Conservation (phyloP, 2,329 filamentous ascomycete genomes). For the Fusarium scirpi region DNA sequence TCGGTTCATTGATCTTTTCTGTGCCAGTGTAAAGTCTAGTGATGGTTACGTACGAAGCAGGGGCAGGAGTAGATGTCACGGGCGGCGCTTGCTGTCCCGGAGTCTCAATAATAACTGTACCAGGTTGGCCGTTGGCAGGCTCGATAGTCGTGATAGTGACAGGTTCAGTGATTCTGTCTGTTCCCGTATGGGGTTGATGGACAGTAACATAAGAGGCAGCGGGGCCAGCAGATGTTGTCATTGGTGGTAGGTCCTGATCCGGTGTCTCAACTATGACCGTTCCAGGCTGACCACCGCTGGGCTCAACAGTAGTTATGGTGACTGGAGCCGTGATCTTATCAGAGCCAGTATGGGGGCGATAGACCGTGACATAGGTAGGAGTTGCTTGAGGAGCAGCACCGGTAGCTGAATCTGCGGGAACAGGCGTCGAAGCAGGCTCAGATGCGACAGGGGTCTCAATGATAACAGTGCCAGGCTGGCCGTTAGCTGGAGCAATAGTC, state of each 20-base stretch:
- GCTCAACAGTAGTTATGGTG: conserved; percentile 23
- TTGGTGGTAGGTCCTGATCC: conserved; percentile 16
- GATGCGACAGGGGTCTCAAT: conserved; percentile 26
- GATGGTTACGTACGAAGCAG: conserved; percentile 23
- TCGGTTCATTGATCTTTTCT: conserved; percentile 6
- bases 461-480: conserved; percentile 27
- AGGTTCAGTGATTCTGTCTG: conserved; percentile 17
- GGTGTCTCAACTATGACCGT: conserved; percentile 35
- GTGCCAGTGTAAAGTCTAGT: conserved; percentile 25
- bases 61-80: conserved; percentile 13
- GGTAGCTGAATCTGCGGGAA: background rate
- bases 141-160: conserved; percentile 31
- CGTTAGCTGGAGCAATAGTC: conserved; percentile 19
- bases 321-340: conserved; percentile 22
- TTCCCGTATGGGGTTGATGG: conserved; percentile 23
- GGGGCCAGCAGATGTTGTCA: conserved; percentile 22
- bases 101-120: conserved; percentile 36
- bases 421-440: background rate
- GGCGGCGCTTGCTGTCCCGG: conserved; percentile 28
- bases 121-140: conserved; percentile 17
- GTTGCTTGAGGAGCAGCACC: background rate
- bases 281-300: conserved; percentile 23
- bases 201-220: conserved; percentile 27
- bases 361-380: conserved; percentile 29
- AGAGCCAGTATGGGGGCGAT: conserved; percentile 25